Conservation (phyloP, 345 rosid genomes). For the Gossypium turneri region DNA sequence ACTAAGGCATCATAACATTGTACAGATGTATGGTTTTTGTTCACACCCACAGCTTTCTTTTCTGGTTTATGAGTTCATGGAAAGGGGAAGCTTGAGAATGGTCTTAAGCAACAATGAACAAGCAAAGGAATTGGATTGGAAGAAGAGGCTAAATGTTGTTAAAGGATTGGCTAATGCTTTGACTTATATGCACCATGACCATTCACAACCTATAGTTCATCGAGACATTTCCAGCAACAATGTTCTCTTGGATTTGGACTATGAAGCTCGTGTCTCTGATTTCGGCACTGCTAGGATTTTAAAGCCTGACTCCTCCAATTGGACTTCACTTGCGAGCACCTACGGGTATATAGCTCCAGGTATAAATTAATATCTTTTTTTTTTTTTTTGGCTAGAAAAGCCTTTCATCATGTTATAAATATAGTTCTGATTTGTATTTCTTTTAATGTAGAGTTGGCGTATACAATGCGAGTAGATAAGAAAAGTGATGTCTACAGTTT, state of each 20-base stretch:
- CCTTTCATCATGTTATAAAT: not conserved
- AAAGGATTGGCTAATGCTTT: conserved; percentile 5
- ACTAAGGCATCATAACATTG: conserved; percentile 14
- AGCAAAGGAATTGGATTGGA: conserved; percentile 1
- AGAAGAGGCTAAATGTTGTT: conserved; percentile 3
- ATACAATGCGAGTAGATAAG: not conserved
- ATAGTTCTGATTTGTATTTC: not conserved
- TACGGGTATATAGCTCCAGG: conserved; percentile 6
- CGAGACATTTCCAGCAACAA: conserved; percentile 9
- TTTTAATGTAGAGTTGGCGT: not conserved
- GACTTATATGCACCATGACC: conserved; percentile 3
- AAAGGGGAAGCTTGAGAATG: conserved; percentile 13
- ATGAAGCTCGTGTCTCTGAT: not conserved
- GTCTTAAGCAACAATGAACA: not conserved
- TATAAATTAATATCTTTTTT: not conserved
- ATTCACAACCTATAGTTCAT: not conserved
- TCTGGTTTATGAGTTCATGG: conserved; percentile 4
- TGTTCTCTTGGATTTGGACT: not conserved
- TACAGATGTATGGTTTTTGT: conserved; percentile 15
- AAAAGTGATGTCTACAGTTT: not conserved
- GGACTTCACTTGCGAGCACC: conserved; percentile 2
- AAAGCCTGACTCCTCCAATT: not conserved
- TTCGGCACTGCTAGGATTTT: conserved; percentile 14
- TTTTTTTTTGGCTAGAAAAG: too few relatives aligned
- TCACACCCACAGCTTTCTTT: not conserved